phyloP scores from a whole-genome alignment of 345 rosid genomes.

The Populus pruinosa region DNA sequence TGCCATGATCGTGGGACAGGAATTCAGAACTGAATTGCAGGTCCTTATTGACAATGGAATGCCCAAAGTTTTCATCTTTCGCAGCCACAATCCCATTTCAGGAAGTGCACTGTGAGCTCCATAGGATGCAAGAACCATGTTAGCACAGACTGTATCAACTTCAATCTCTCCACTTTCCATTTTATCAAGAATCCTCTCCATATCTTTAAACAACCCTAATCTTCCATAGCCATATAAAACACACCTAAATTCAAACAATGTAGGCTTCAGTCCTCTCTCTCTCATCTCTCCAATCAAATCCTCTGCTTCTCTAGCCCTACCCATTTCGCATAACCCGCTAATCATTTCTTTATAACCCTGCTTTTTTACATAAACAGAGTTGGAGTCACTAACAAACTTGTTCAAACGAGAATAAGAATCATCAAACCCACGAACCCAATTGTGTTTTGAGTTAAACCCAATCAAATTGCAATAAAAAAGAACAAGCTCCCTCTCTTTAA shows the following conservation, averaged over 20 bases:
- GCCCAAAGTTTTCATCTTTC: slow-evolving; percentile 39
- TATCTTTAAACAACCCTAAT: slow-evolving; percentile 59
- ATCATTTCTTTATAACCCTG: slow-evolving; percentile 63
- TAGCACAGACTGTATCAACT: slow-evolving; percentile 64
- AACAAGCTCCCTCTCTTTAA: slow-evolving; percentile 54
- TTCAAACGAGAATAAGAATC: slow-evolving; percentile 34
- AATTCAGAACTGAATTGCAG: slow-evolving; percentile 69
- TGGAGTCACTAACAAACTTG: slow-evolving; percentile 37
- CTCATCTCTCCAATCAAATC: slow-evolving; percentile 47
- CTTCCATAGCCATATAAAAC: slow-evolving; percentile 63
- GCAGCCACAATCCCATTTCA: slow-evolving; percentile 59
- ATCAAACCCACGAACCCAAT: slow-evolving; percentile 45
- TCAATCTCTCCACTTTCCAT: slow-evolving; percentile 50
- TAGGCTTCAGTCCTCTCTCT: slow-evolving; percentile 36
- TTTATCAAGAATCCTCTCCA: slow-evolving; percentile 41
- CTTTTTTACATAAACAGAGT: slow-evolving; percentile 57
- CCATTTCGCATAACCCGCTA: slow-evolving; percentile 63
- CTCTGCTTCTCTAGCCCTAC: slow-evolving; percentile 57
- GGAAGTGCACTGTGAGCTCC: slow-evolving; percentile 57
- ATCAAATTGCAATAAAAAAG: slow-evolving; percentile 52
- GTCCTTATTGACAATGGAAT: slow-evolving; percentile 63
- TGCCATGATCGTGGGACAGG: slow-evolving; percentile 50
- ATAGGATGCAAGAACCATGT: slow-evolving; percentile 77
- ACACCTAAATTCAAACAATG: slow-evolving; percentile 49
- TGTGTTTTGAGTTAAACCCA: slow-evolving; percentile 48